Evolutionary conservation across 192 early-diverging fungal genomes (phyloP).

Genomic region (Backusella westeae): DNA sequence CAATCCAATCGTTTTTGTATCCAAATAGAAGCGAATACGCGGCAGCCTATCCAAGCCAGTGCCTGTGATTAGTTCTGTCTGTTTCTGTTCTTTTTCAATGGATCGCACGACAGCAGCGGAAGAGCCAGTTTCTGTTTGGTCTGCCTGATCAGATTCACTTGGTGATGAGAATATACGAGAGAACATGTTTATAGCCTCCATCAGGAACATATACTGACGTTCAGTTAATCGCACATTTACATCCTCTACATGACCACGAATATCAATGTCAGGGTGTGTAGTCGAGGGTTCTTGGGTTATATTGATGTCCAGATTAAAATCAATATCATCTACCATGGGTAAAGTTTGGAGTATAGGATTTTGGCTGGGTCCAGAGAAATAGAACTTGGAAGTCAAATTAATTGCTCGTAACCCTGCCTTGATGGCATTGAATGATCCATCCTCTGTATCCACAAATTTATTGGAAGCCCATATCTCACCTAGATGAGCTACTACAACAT

Average conservation of each 20-base stretch:
- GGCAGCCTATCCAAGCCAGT: background rate
- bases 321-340: constrained; percentile 85
- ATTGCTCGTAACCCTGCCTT: constrained; percentile 60
- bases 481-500: constrained; percentile 75
- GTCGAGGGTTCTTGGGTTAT: constrained; percentile 30
- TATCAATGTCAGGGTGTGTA: constrained; percentile 32
- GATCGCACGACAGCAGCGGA: background rate
- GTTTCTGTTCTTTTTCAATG: constrained; percentile 10
- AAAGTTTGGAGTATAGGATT: constrained; percentile 46
- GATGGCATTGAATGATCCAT: constrained; percentile 57
- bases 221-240: constrained; percentile 77
- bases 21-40: constrained; percentile 49
- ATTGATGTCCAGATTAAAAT: constrained; percentile 67
- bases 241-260: constrained; percentile 68
- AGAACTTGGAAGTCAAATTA: constrained; percentile 54
- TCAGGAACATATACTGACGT: constrained; percentile 81
- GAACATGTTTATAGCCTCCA: constrained; percentile 60
- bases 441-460: constrained; percentile 57
- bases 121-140: background rate
- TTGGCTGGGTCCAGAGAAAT: constrained; percentile 30
- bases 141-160: background rate
- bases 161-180: constrained; percentile 39
- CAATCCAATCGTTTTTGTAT: constrained; percentile 70
- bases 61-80: background rate
- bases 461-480: constrained; percentile 87